phyloP scores from a whole-genome alignment of 371 early-diverging fungal genomes.

The Gilbertella persicaria region DNA sequence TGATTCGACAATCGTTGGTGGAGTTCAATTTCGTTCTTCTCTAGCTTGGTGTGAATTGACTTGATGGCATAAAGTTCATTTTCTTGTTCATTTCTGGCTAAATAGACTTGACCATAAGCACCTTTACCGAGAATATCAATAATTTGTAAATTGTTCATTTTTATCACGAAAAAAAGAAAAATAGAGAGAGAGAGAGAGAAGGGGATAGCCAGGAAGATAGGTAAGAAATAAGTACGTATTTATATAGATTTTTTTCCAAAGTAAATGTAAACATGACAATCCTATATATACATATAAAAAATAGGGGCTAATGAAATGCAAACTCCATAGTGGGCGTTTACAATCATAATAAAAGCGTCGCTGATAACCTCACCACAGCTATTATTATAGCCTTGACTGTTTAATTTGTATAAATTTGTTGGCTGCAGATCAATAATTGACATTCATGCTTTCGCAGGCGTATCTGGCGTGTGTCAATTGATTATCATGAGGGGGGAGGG shows the following conservation, averaged over 20 bases:
- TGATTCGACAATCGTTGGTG: constrained; percentile 66
- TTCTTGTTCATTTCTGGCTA: constrained; percentile 31
- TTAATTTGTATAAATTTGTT: not conserved
- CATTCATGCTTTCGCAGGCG: not conserved
- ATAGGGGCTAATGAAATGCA: not conserved
- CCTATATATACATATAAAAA: not conserved
- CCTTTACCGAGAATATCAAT: constrained; percentile 66
- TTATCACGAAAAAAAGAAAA: not conserved
- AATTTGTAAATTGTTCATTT: constrained; percentile 30
- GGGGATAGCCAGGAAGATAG: too few species aligned
- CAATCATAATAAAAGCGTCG: not conserved
- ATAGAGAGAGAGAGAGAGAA: not conserved
- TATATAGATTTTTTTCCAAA: constrained; percentile 4
- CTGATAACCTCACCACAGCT: not conserved
- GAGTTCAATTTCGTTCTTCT: constrained; percentile 65
- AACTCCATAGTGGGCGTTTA: not conserved
- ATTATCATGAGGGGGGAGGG: too few species aligned
- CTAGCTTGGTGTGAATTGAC: constrained; percentile 51
- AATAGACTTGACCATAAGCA: constrained; percentile 73
- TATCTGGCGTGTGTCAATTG: not conserved
- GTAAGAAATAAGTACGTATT: too few species aligned
- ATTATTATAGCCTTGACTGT: not conserved
- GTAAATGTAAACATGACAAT: too few species aligned
- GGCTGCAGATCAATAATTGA: not conserved
- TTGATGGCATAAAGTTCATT: constrained; percentile 62